phyloP scores from a whole-genome alignment of 495 filamentous ascomycete genomes.

The Penicillium nucicola region DNA sequence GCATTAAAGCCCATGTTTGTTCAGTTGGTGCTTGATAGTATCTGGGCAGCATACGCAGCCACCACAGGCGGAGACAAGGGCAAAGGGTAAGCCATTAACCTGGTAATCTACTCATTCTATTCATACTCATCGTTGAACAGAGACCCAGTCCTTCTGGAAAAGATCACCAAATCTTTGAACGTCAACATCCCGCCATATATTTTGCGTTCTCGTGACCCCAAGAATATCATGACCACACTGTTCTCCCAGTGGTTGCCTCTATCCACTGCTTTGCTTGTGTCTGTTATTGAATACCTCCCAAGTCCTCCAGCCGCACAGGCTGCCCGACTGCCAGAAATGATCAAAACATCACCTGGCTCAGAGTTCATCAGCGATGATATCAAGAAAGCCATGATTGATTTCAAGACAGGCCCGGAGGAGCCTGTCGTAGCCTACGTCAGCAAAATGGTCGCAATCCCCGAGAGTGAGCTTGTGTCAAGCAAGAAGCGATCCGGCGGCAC shows the following conservation, averaged over 20 bases:
- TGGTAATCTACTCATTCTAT: constrained; percentile 4
- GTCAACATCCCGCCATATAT: constrained; percentile 81
- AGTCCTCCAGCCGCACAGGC: constrained; percentile 82
- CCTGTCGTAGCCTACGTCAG: constrained; percentile 95
- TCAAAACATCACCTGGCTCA: constrained; percentile 78
- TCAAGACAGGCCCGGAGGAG: constrained; percentile 62
- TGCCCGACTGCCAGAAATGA: constrained; percentile 71
- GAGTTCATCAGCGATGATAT: constrained; percentile 63
- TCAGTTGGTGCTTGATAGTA: constrained; percentile 89
- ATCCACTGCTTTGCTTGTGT: constrained; percentile 88
- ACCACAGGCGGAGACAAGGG: constrained; percentile 77
- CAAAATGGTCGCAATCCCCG: constrained; percentile 95
- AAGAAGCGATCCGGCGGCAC: constrained; percentile 57
- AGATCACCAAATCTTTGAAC: constrained; percentile 89
- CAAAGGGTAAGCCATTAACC: constrained; percentile 61
- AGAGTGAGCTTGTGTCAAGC: constrained; percentile 84
- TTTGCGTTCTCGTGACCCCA: constrained; percentile 78
- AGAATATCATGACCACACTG: constrained; percentile 76
- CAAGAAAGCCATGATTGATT: constrained; percentile 75
- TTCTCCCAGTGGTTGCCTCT: constrained; percentile 90
- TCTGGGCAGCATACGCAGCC: constrained; percentile 96
- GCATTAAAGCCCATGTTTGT: constrained; percentile 96
- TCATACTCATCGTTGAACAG: constrained; percentile 43
- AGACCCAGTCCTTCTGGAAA: constrained; percentile 79
- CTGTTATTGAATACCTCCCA: constrained; percentile 88